Percentiles rank a stretch among this genome's conserved stretches.
phyloP scores from a whole-genome alignment of 2,329 filamentous ascomycete species.

The Paraphoma chrysanthemicola region DNA sequence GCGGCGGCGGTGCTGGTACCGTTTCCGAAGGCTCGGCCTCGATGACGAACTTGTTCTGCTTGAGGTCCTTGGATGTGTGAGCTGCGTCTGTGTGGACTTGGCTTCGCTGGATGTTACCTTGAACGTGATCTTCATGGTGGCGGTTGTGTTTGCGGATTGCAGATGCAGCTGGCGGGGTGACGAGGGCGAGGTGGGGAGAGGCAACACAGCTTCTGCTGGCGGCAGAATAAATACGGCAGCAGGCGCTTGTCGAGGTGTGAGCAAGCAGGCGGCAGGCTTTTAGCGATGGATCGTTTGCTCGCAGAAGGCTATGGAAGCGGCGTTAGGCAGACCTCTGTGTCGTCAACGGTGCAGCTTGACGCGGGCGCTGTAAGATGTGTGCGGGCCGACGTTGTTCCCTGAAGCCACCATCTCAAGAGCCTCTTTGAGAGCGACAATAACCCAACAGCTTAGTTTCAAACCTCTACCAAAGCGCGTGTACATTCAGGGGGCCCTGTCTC shows the following conservation, averaged over 20 bases:
- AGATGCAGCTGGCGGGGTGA: constrained; percentile 33
- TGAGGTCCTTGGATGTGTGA: constrained; percentile 75
- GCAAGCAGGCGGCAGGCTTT: constrained; percentile 2
- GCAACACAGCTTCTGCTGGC: constrained; percentile 8
- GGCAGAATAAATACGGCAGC: neutral
- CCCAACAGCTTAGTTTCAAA: no score
- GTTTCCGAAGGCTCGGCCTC: constrained; percentile 92
- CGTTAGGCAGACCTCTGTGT: constrained; percentile 7
- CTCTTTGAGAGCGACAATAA: no score
- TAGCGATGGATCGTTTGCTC: constrained; percentile 7
- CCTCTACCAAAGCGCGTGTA: no score
- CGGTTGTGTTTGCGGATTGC: constrained; percentile 22
- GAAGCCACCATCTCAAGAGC: no score
- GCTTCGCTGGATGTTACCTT: constrained; percentile 59
- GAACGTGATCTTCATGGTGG: constrained; percentile 73
- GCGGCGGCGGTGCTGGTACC: constrained; percentile 60
- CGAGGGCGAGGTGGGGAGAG: constrained; percentile 17
- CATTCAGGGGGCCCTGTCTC: no score
- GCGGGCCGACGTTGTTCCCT: no score
- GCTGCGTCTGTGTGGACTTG: constrained; percentile 6
- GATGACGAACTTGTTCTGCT: constrained; percentile 98
- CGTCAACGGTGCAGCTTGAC: constrained; percentile 1
- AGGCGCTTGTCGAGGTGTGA: constrained; percentile 5
- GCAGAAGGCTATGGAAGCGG: constrained; percentile 31
- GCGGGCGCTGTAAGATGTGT: no score